Evolutionary conservation across 1,139 yeast species (phyloP), one percentile per base, ranked within the genome.

Genomic region (Debaryomyces nepalensis): DNA sequence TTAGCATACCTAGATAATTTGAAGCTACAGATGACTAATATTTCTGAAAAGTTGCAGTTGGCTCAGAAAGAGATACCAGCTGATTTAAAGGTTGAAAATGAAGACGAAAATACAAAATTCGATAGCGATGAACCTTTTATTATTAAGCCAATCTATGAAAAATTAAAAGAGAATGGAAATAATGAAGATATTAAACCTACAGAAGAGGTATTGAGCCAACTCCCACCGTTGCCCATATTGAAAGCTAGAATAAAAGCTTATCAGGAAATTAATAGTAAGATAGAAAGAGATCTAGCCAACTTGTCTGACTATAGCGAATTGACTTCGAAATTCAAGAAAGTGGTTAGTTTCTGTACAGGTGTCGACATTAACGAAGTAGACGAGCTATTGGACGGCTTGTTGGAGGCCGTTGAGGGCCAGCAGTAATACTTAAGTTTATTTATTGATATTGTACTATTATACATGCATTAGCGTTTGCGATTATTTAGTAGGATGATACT

Each of bases 61-160:
- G 54, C 64, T 8, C 59, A 59, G 37, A 58, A 58, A 43, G 69
- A 61, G 39, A 40, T 56, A 26, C 57, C 55, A 3, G 49, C 48
- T 9, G 47, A 47, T 12, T 55, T 50, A 14, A 48, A 41, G 8
- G 35, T 40, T 32, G 49, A 45, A 20, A 40, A 47, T 16, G 52
- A 50, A 26, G 57, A 53, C 16, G 58, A 57, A 11, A 41, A 44
- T 11, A 46, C 52, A 16, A 50, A 51, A 35, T 84, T 82, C 57
- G 93, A 87, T 61, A 91, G 95, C 1, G 96, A 88, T 62, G 90
- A 85, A 55, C 96, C 96, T 15, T 91, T 87, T 63, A 73, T 87
- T 37, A 79, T 87, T 19, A 71, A 75, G 51, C 70, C 76, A 4
- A 69, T 85, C 6, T 82, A 77, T 54, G 75, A 80, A 23, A 74